These are phyloP conservation scores for Alternaria panax DNA, from an alignment of 2,329 filamentous ascomycete species.

Conservation along the genomic window DNA sequence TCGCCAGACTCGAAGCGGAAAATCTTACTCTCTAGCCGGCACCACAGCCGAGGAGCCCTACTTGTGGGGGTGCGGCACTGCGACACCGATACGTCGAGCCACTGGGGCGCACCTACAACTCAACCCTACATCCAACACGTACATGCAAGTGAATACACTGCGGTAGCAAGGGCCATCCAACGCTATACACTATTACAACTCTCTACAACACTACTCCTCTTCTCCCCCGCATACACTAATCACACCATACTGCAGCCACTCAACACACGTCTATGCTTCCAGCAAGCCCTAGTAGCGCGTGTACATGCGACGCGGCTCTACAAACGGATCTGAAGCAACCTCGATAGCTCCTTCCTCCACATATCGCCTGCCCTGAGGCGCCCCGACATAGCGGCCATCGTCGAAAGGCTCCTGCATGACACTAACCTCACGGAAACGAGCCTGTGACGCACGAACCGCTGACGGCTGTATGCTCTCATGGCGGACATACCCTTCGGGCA, in stretches of 20 bases:
- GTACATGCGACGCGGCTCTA: constrained; percentile 43
- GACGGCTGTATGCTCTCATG: constrained; percentile 54
- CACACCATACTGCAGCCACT: constrained; percentile 2
- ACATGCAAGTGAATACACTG: constrained; percentile 1
- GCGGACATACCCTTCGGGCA: constrained; percentile 44
- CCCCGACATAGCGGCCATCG: constrained; percentile 43
- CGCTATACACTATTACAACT: constrained; percentile 1
- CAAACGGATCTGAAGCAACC: constrained; percentile 38
- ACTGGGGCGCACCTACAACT: background rate
- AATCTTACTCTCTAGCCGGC: constrained; percentile 6
- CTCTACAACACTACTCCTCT: background rate
- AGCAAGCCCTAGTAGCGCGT: constrained; percentile 42
- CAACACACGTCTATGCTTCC: background rate
- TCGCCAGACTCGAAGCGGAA: constrained; percentile 7
- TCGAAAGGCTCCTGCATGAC: constrained; percentile 49
- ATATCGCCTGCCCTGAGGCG: constrained; percentile 48
- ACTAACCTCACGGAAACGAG: constrained; percentile 52
- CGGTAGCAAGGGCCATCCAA: background rate
- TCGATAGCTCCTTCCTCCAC: constrained; percentile 50
- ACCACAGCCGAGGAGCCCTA: constrained; percentile 8
- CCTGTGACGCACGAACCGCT: constrained; percentile 38
- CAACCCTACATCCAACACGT: background rate
- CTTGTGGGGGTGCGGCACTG: constrained; percentile 1
- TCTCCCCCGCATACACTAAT: background rate
- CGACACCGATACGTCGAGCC: constrained; percentile 1